These are phyloP conservation scores for Xerocomellus intermedius DNA, from an alignment of 768 basidiomycete genomes.

Conservation along the genomic window DNA sequence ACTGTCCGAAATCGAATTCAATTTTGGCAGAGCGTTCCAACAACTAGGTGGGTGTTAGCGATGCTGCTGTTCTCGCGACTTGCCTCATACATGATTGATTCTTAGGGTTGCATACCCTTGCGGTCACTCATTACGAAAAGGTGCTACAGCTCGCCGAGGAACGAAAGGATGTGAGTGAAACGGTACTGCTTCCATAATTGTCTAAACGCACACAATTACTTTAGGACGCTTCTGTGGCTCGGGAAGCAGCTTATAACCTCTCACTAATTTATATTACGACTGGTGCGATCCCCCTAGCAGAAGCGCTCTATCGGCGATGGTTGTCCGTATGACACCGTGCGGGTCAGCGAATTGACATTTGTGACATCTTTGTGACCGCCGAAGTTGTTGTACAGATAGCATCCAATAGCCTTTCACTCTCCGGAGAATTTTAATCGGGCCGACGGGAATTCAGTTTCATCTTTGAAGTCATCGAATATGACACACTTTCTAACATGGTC, in stretches of 20 bases:
- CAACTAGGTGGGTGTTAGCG: constrained; percentile 1
- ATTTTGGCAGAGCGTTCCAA: constrained; percentile 86
- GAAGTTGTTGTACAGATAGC: background rate
- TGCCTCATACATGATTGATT: background rate
- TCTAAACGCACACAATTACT: background rate
- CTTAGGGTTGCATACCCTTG: constrained; percentile 76
- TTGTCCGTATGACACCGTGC: constrained; percentile 58
- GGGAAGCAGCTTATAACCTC: constrained; percentile 49
- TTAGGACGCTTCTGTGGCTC: constrained; percentile 11
- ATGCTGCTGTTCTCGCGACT: background rate
- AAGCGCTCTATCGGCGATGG: constrained; percentile 74
- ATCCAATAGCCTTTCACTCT: background rate
- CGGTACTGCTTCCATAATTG: too few relatives aligned
- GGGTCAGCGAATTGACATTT: background rate
- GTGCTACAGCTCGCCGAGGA: constrained; percentile 64
- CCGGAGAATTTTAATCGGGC: background rate
- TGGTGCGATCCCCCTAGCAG: constrained; percentile 69
- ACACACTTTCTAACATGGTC: background rate
- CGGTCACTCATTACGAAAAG: constrained; percentile 79
- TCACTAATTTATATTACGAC: constrained; percentile 79
- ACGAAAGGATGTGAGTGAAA: constrained; percentile 1
- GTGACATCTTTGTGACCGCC: background rate
- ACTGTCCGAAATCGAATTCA: constrained; percentile 83
- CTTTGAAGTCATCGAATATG: background rate
- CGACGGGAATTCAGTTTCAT: background rate